Evolutionary conservation across 1,284 basidiomycete species (phyloP).

Genomic region (Spongiforma sp.): DNA sequence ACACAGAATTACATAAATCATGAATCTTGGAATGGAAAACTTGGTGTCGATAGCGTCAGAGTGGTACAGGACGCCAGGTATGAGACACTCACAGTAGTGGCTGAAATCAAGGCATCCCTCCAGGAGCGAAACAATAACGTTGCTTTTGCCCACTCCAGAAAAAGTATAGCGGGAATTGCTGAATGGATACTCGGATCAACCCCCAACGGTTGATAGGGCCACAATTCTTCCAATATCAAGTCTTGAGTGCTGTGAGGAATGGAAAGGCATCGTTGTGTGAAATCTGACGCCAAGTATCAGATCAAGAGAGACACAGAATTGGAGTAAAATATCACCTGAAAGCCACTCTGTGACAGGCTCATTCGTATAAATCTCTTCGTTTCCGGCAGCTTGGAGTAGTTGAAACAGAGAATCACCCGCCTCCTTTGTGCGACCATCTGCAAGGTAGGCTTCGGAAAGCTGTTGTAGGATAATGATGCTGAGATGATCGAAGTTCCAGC

Average conservation of each 20-base stretch:
- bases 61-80: background rate
- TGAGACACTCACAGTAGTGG: background rate
- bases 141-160: background rate
- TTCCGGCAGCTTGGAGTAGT: background rate
- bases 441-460: background rate
- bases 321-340: background rate
- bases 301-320: background rate
- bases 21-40: background rate
- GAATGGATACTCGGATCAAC: background rate
- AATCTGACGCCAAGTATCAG: background rate
- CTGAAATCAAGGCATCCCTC: background rate
- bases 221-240: background rate
- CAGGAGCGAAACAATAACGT: background rate
- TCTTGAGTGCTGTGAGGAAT: background rate
- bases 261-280: background rate
- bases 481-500: background rate
- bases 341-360: background rate
- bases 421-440: background rate
- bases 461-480: background rate
- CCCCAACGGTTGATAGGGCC: background rate
- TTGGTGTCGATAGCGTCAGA: background rate
- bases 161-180: background rate
- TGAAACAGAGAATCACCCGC: background rate
- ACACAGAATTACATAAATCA: too few relatives aligned
- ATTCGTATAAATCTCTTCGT: background rate